Evolutionary conservation across 2,329 filamentous ascomycete species (phyloP).

Genomic region (Aphanocladium album): DNA sequence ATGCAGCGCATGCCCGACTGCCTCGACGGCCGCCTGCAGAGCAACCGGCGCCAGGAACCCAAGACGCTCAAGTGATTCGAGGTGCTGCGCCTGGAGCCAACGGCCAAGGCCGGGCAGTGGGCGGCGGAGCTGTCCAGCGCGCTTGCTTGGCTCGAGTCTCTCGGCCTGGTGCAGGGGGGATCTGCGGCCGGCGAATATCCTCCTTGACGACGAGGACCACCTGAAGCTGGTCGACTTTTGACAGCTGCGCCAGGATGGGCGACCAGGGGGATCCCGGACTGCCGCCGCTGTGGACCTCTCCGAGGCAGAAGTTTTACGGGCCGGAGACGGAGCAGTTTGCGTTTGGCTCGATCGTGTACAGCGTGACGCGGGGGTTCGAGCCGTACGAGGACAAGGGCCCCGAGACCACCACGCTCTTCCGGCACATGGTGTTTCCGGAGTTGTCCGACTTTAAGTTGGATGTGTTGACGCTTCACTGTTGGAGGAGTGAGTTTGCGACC

Average conservation of each 20-base stretch:
- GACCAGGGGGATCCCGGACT: neutral
- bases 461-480: slow-evolving; percentile 3
- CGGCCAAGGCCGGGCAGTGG: slow-evolving; percentile 11
- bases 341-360: slow-evolving; percentile 9
- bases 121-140: slow-evolving; percentile 10
- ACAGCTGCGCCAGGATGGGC: slow-evolving; percentile 3
- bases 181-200: slow-evolving; percentile 1
- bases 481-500: slow-evolving; percentile 3
- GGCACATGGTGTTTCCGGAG: neutral
- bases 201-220: neutral
- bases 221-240: slow-evolving; percentile 3
- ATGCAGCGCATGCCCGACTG: neutral
- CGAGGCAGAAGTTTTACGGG: neutral
- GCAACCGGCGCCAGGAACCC: slow-evolving; percentile 1
- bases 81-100: neutral
- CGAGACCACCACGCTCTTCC: neutral
- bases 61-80: neutral
- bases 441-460: neutral
- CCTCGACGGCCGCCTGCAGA: neutral
- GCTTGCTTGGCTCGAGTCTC: slow-evolving; percentile 10
- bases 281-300: slow-evolving; percentile 1
- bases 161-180: slow-evolving; percentile 4
- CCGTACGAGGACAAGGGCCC: slow-evolving; percentile 8
- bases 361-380: slow-evolving; percentile 1
- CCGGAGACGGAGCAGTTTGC: neutral